phyloP scores from a whole-genome alignment of 177 flowering plant species.

The Vitis hybrid region DNA sequence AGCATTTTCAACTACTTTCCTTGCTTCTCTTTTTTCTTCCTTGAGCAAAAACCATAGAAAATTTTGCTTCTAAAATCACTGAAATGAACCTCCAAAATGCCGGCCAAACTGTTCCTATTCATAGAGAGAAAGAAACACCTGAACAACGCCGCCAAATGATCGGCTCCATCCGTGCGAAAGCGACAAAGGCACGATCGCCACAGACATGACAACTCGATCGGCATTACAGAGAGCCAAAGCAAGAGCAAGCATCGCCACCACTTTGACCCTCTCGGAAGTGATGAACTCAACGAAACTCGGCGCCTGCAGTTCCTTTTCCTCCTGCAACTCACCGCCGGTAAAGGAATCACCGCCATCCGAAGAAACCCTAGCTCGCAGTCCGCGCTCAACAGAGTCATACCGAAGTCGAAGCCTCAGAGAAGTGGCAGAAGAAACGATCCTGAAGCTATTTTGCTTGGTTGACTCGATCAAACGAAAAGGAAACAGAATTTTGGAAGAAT shows the following conservation, averaged over 20 bases:
- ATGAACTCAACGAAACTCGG: slow-evolving; percentile 76
- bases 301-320: slow-evolving; percentile 15
- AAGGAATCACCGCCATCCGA: slow-evolving; percentile 29
- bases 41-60: too few species aligned
- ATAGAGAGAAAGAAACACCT: slow-evolving; percentile 42
- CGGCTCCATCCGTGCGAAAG: slow-evolving; percentile 74
- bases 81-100: too few species aligned
- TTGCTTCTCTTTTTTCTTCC: too few species aligned
- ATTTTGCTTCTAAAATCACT: too few species aligned
- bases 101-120: background rate
- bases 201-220: slow-evolving; percentile 96
- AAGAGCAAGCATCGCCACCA: slow-evolving; percentile 81
- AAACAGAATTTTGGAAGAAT: background rate
- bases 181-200: slow-evolving; percentile 89
- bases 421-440: slow-evolving; percentile 8
- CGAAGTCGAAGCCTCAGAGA: slow-evolving; percentile 6
- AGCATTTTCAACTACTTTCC: too few species aligned
- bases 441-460: slow-evolving; percentile 4
- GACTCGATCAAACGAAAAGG: slow-evolving; percentile 2
- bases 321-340: slow-evolving; percentile 14
- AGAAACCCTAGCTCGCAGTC: slow-evolving; percentile 37
- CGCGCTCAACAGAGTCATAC: background rate
- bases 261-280: slow-evolving; percentile 94
- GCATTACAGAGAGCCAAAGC: slow-evolving; percentile 90
- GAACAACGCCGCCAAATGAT: slow-evolving; percentile 90